Base-by-base conservation (phyloP, 2,329 filamentous ascomycete genomes). In the Xylaria sp. region DNA sequence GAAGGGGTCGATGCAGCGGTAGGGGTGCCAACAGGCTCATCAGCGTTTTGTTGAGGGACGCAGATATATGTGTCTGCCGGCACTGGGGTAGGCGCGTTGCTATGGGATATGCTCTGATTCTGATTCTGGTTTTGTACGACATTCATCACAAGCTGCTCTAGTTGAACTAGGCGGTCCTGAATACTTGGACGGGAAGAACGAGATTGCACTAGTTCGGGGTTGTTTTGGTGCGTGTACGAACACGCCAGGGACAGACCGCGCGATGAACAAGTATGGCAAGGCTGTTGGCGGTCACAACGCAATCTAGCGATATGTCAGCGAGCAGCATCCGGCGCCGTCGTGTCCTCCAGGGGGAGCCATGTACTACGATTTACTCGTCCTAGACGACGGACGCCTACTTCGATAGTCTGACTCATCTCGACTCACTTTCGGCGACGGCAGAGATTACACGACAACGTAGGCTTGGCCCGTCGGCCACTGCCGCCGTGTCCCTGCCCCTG, bases 361-460 rank as follows among this genome's bases (percentile, higher is more conserved):
- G 25, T 31, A 39, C 42, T n/a, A 33, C 42, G 10, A 38, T 31
- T 17, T 49, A 22, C 22, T 33, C 27, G 17, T n/a, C 27, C 4
- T 10, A 39, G 22, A 47, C 11, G 27, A 29, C 5, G 27, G 17
- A 25, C 10, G 9, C 20, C 29, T 10, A 11, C n/a, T 33, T n/a
- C 25, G 10, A 53, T 25, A 22, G 17, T 11, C 20, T 25, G 2
- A 29, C n/a, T n/a, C n/a, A 42, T 33, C 22, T 58, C 25, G 6
- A 64, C 62, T 65, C 25, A 65, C 62, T 65, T 65, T 60, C 62
- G 49, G 13, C 55, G 62, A 36, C 55, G 62, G 39, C 55, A 59
- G 47, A 59, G 56, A 60, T 65, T 65, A 22, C 62, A 65, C 0
- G 62, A 65, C 49, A 65, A 27, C 10, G 49, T 49, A 11, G 62